A percentile compares a stretch with the other conserved stretches of the same genome.
phyloP scores from a whole-genome alignment of 441 rosid genomes.

The Gossypium lobatum region DNA sequence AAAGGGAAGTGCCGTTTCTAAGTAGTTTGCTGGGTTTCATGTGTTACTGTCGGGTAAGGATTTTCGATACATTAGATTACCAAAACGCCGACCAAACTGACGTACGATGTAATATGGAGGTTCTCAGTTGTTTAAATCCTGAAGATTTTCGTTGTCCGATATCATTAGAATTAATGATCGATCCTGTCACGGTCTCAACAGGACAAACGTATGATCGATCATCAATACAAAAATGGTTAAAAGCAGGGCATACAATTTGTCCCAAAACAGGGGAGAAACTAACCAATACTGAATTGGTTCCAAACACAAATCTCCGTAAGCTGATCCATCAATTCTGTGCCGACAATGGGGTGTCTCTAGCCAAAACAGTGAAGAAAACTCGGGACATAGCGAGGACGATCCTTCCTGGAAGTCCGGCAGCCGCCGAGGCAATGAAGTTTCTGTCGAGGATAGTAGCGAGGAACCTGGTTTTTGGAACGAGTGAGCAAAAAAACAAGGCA shows the following conservation, averaged over 20 bases:
- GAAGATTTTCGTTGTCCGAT: slow-evolving; percentile 82
- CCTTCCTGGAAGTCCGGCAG: slow-evolving; percentile 45
- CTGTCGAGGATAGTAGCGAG: slow-evolving; percentile 46
- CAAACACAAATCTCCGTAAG: slow-evolving; percentile 47
- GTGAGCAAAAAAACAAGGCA: slow-evolving; percentile 52
- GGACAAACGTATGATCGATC: slow-evolving; percentile 84
- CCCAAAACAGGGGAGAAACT: slow-evolving; percentile 74
- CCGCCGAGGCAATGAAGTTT: slow-evolving; percentile 35
- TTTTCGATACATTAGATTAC: slow-evolving; percentile 38
- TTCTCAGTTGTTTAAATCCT: slow-evolving; percentile 38
- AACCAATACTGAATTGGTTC: slow-evolving; percentile 40
- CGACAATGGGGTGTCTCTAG: slow-evolving; percentile 38
- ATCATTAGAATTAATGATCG: slow-evolving; percentile 74
- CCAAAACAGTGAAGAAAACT: slow-evolving; percentile 27
- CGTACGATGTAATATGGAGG: slow-evolving; percentile 30
- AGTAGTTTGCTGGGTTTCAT: slow-evolving; percentile 53
- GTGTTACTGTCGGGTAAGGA: slow-evolving; percentile 57
- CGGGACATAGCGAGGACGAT: slow-evolving; percentile 40
- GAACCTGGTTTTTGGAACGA: slow-evolving; percentile 45
- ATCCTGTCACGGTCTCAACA: slow-evolving; percentile 65
- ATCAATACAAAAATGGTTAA: slow-evolving; percentile 71
- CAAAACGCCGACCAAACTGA: slow-evolving; percentile 26
- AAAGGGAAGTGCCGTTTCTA: slow-evolving; percentile 37
- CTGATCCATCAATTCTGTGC: slow-evolving; percentile 53
- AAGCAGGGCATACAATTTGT: slow-evolving; percentile 61